Evolutionary conservation across 768 basidiomycete species (phyloP).

Genomic region (Mycena sanguinolenta): DNA sequence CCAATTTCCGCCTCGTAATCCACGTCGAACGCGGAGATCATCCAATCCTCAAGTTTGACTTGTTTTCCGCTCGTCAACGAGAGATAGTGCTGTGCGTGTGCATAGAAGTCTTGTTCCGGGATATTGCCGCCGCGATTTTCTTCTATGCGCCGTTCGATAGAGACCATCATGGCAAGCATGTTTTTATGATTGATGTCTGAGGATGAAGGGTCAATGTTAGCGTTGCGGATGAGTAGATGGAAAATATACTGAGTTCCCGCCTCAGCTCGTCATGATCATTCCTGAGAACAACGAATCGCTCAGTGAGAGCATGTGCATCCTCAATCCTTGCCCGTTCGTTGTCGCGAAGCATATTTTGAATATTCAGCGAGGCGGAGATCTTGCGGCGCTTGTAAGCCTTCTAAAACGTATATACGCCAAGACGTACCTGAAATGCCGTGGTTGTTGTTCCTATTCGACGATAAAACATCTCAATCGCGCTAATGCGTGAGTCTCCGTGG

Average conservation of each 20-base stretch:
- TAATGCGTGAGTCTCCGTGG: not conserved
- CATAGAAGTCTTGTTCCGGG: not conserved
- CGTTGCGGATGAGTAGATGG: too few relatives aligned
- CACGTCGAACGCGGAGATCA: not conserved
- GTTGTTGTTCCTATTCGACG: not conserved
- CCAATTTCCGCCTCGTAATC: not conserved
- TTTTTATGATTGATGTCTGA: not conserved
- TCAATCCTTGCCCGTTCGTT: too few relatives aligned
- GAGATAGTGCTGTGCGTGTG: not conserved
- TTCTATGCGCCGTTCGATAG: not conserved
- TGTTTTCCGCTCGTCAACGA: not conserved
- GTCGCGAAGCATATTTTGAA: too few relatives aligned
- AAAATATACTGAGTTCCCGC: too few relatives aligned
- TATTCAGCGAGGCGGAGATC: too few relatives aligned
- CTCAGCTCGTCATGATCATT: too few relatives aligned
- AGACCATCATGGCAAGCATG: not conserved
- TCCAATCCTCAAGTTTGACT: not conserved
- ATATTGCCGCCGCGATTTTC: too few relatives aligned
- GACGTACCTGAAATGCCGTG: constrained; percentile 1
- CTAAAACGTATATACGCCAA: too few relatives aligned
- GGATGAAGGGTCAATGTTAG: too few relatives aligned
- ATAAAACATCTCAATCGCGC: constrained; percentile 8
- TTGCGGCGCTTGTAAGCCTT: too few relatives aligned
- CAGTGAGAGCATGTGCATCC: too few relatives aligned
- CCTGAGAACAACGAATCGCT: not conserved